A percentile compares a stretch with the other conserved stretches of the same genome.
Conservation (phyloP, 2,329 filamentous ascomycete species). For the Fusarium mundagurra region DNA sequence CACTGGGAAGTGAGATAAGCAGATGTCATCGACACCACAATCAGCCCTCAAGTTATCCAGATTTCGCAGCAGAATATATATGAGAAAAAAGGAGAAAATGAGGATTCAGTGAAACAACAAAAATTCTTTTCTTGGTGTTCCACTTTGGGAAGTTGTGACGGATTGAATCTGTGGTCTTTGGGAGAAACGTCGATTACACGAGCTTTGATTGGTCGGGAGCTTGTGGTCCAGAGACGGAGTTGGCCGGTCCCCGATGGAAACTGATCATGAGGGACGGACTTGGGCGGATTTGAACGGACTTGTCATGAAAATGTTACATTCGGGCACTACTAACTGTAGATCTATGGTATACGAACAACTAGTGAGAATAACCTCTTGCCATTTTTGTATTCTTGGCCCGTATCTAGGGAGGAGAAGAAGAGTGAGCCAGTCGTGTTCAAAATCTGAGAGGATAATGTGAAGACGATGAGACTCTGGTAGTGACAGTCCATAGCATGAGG, state of each 20-base stretch:
- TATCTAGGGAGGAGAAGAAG: no score
- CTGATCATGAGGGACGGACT: slow-evolving; percentile 23
- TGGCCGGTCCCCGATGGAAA: slow-evolving; percentile 32
- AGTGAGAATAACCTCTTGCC: not conserved
- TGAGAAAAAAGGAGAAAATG: not conserved
- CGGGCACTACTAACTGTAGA: no score
- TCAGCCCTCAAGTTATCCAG: not conserved
- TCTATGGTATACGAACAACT: not conserved
- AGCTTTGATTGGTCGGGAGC: slow-evolving; percentile 24
- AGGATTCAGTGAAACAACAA: slow-evolving; percentile 4
- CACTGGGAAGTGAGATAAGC: not conserved
- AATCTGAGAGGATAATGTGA: not conserved
- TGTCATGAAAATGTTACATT: not conserved
- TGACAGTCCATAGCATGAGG: not conserved
- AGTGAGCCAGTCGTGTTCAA: not conserved
- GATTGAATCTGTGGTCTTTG: slow-evolving; percentile 28
- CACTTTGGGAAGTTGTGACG: slow-evolving; percentile 32
- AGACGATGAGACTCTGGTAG: not conserved
- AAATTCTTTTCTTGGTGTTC: slow-evolving; percentile 14
- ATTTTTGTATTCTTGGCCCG: not conserved
- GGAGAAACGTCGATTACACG: slow-evolving; percentile 17
- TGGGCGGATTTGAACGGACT: slow-evolving; percentile 22
- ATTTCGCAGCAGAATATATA: not conserved
- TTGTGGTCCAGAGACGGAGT: slow-evolving; percentile 17
- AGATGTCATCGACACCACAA: not conserved